Conservation (phyloP, 1,139 yeast genomes). For the Scheffersomyces cryptocercus region DNA sequence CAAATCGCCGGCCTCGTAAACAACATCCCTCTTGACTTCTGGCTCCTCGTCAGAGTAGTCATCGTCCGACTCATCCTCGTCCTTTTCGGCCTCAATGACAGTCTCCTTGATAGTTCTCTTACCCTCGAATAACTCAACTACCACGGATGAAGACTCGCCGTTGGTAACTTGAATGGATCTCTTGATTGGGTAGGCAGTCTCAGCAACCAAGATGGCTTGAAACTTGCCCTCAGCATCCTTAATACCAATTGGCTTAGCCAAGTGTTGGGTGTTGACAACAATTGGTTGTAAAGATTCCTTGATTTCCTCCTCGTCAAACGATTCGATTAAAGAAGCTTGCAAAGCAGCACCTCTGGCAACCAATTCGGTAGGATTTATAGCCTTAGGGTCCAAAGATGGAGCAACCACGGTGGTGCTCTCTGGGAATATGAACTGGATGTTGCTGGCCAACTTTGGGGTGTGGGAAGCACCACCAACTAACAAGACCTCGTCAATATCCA, state of each 20-base stretch:
- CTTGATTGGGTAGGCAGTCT: constrained; percentile 92
- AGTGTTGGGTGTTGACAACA: constrained; percentile 86
- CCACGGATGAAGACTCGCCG: constrained; percentile 60
- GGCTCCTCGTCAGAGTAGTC: constrained; percentile 58
- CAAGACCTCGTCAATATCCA: constrained; percentile 88
- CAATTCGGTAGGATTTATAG: constrained; percentile 86
- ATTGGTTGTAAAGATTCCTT: constrained; percentile 83
- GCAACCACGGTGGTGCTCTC: constrained; percentile 76
- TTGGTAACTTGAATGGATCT: constrained; percentile 68
- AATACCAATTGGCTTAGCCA: constrained; percentile 82
- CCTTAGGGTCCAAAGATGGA: constrained; percentile 75
- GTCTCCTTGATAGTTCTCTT: constrained; percentile 78
- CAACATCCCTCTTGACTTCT: constrained; percentile 71
- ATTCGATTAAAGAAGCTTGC: constrained; percentile 87
- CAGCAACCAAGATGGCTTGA: constrained; percentile 72
- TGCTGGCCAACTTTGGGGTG: constrained; percentile 86
- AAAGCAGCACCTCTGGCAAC: constrained; percentile 95
- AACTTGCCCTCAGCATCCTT: constrained; percentile 73
- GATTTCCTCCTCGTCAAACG: constrained; percentile 85
- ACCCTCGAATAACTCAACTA: constrained; percentile 82
- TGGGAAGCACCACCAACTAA: constrained; percentile 93
- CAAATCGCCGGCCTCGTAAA: constrained; percentile 70
- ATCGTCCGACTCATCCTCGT: constrained; percentile 45
- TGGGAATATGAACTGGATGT: constrained; percentile 75
- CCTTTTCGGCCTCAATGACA: constrained; percentile 59